These are phyloP conservation scores for Hypoxylon sp. DNA, from an alignment of 2,329 filamentous ascomycete species.

Conservation along the genomic window DNA sequence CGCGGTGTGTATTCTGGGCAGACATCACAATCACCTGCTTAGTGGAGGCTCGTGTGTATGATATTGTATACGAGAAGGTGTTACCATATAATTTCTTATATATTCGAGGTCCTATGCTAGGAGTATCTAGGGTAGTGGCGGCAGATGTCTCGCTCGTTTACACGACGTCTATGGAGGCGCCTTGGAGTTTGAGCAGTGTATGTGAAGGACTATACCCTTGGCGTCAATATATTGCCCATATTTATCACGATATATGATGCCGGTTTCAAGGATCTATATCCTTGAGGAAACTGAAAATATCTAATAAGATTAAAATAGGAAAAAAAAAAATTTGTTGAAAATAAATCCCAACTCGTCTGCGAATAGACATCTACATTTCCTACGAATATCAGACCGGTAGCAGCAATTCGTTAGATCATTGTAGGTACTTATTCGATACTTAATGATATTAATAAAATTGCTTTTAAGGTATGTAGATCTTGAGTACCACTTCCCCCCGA, in stretches of 20 bases:
- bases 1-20: conserved; percentile 58
- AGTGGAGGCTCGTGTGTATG: conserved; percentile 37
- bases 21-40: conserved; percentile 53
- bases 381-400: neutral
- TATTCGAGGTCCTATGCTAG: conserved; percentile 13
- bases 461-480: neutral
- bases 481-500: neutral
- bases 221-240: conserved; percentile 24
- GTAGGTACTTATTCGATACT: neutral
- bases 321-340: neutral
- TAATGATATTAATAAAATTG: neutral
- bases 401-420: neutral
- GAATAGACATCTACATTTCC: neutral
- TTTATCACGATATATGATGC: conserved; percentile 8
- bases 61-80: conserved; percentile 17
- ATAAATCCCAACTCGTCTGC: neutral
- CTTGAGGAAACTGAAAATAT: conserved; percentile 19
- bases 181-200: conserved; percentile 27
- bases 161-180: conserved; percentile 27
- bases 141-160: conserved; percentile 25
- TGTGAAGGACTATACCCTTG: conserved; percentile 30
- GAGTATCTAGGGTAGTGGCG: conserved; percentile 13
- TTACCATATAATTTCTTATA: conserved; percentile 3
- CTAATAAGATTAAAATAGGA: neutral
- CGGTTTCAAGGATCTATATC: conserved; percentile 13